Conservation (phyloP, 2,329 filamentous ascomycete genomes). For the Phialophora expanda region DNA sequence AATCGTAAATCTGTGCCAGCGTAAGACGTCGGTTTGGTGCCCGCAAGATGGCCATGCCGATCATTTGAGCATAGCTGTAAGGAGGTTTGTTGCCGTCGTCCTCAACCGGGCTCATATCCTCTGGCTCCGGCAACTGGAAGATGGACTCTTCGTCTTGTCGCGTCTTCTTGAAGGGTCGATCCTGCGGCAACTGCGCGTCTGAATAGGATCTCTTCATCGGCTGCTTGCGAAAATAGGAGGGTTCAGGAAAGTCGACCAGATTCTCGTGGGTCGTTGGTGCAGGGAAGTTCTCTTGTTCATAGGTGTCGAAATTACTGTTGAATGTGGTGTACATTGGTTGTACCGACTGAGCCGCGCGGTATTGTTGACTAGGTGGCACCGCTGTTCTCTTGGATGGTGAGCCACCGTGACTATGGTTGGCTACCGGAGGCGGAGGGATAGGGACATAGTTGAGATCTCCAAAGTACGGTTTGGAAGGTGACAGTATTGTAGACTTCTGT, state of each 20-base stretch:
- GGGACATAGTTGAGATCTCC: slow-evolving; percentile 68
- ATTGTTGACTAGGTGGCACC: slow-evolving; percentile 44
- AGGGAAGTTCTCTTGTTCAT: slow-evolving; percentile 58
- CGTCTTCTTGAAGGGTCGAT: slow-evolving; percentile 71
- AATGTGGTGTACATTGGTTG: slow-evolving; percentile 59
- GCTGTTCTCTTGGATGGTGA: slow-evolving; percentile 54
- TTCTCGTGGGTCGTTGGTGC: slow-evolving; percentile 49
- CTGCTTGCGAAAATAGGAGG: slow-evolving; percentile 52
- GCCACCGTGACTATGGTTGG: slow-evolving; percentile 52
- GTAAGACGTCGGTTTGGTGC: slow-evolving; percentile 83
- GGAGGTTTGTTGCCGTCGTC: slow-evolving; percentile 89
- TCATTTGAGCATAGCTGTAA: slow-evolving; percentile 92
- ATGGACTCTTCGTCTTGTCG: slow-evolving; percentile 61
- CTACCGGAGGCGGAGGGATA: slow-evolving; percentile 54
- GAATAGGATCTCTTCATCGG: slow-evolving; percentile 66
- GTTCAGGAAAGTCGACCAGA: slow-evolving; percentile 55
- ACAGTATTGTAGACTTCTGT: slow-evolving; percentile 73
- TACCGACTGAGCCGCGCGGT: slow-evolving; percentile 47
- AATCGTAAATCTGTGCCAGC: slow-evolving; percentile 95
- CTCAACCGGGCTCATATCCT: slow-evolving; percentile 78
- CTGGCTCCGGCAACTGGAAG: slow-evolving; percentile 68
- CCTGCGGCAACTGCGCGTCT: slow-evolving; percentile 75
- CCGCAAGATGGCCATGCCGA: slow-evolving; percentile 94
- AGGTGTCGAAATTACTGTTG: slow-evolving; percentile 46
- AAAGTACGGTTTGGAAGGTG: slow-evolving; percentile 61